A percentile compares a stretch with the other conserved stretches of the same genome.
Conservation (phyloP, 495 filamentous ascomycete genomes). For the Neurospora discreta region DNA sequence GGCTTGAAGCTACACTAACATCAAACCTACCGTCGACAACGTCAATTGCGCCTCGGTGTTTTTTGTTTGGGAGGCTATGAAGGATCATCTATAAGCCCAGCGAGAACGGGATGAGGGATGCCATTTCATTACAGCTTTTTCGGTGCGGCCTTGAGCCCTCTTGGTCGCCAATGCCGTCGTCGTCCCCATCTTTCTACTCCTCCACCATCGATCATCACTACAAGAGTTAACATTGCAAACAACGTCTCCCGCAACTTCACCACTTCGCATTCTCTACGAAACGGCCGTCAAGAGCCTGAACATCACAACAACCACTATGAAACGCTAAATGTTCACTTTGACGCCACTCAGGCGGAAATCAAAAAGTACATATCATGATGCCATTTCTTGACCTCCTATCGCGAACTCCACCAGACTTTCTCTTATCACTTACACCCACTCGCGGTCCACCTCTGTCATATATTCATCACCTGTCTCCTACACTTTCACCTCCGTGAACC, state of each 20-base stretch:
- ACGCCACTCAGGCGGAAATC: conserved; percentile 63
- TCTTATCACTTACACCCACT: background rate
- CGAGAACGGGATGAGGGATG: conserved; percentile 40
- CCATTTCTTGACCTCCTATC: background rate
- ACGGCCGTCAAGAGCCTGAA: background rate
- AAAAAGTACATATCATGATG: conserved; percentile 57
- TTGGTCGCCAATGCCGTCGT: background rate
- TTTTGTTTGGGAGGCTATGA: background rate
- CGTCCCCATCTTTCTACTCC: background rate
- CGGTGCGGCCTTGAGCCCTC: conserved; percentile 16
- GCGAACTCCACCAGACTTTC: background rate
- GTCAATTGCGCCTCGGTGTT: background rate
- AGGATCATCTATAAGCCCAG: background rate
- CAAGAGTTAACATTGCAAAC: background rate
- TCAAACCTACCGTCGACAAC: background rate
- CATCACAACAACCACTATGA: conserved; percentile 58
- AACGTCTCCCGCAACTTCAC: background rate
- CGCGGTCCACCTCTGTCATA: background rate
- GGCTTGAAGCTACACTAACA: background rate
- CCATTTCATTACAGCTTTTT: conserved; percentile 28
- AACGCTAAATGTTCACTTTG: conserved; percentile 58
- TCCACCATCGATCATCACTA: background rate
- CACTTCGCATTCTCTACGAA: background rate
- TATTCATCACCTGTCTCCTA: background rate
- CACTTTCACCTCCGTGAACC: no score